phyloP scores from a whole-genome alignment of 2,329 filamentous ascomycete species.

The Fusarium incarnatum region DNA sequence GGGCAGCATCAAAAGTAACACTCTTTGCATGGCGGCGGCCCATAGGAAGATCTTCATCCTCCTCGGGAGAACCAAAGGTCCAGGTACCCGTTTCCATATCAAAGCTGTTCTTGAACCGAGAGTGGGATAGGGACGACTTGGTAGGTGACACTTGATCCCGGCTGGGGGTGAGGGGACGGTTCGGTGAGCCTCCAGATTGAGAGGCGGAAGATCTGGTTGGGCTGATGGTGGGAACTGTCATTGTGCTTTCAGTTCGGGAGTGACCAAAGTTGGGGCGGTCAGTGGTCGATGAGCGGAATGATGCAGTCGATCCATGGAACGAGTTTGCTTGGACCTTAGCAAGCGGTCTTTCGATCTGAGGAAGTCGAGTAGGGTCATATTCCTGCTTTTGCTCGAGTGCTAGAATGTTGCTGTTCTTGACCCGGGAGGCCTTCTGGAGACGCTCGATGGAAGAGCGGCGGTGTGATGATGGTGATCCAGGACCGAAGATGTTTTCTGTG shows the following conservation, averaged over 20 bases:
- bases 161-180: constrained; percentile 64
- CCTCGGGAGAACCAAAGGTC: constrained; percentile 72
- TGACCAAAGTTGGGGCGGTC: constrained; percentile 58
- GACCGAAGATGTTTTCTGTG: constrained; percentile 77
- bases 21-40: constrained; percentile 90
- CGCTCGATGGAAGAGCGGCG: constrained; percentile 94
- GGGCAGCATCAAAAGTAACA: constrained; percentile 94
- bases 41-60: constrained; percentile 69
- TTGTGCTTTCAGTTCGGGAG: constrained; percentile 65
- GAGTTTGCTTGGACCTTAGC: constrained; percentile 80
- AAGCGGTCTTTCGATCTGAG: constrained; percentile 84
- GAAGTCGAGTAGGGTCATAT: constrained; percentile 85
- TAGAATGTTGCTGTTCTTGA: constrained; percentile 98
- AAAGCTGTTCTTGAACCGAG: constrained; percentile 74
- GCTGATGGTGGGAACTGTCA: constrained; percentile 67
- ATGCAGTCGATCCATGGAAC: constrained; percentile 67
- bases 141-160: constrained; percentile 82
- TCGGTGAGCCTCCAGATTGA: constrained; percentile 51
- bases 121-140: constrained; percentile 86
- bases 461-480: constrained; percentile 74
- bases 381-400: constrained; percentile 91
- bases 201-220: constrained; percentile 60
- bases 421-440: constrained; percentile 91
- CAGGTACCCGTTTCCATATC: constrained; percentile 76
- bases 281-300: constrained; percentile 63